phyloP scores from a whole-genome alignment of 306 rosid species.

The Cucurbita argyrosperma region DNA sequence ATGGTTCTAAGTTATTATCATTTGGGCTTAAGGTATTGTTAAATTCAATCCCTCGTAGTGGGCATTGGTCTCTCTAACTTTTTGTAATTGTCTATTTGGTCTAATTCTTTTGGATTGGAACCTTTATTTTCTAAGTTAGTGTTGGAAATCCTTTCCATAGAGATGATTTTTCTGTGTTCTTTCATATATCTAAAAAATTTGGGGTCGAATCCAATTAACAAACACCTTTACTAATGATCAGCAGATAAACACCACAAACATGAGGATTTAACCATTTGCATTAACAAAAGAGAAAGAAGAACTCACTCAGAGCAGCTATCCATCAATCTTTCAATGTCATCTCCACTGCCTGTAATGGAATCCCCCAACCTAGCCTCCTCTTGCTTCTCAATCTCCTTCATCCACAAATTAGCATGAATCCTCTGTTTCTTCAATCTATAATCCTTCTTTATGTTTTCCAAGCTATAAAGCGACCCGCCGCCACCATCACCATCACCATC shows the following conservation, averaged over 20 bases:
- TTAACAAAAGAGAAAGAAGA: background rate
- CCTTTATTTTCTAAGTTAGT: background rate
- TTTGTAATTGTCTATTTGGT: background rate
- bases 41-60: background rate
- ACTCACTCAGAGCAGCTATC: slow-evolving; percentile 83
- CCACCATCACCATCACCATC: slow-evolving; percentile 2
- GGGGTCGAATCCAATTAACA: background rate
- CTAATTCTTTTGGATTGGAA: background rate
- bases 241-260: background rate
- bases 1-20: background rate
- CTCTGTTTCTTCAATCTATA: slow-evolving; percentile 81
- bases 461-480: slow-evolving; percentile 39
- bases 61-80: background rate
- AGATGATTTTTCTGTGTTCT: background rate
- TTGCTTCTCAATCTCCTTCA: slow-evolving; percentile 81
- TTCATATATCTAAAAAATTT: background rate
- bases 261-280: background rate
- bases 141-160: background rate
- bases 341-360: slow-evolving; percentile 21
- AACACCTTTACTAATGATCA: background rate
- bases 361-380: slow-evolving; percentile 74
- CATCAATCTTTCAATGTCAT: slow-evolving; percentile 72
- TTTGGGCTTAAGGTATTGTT: background rate
- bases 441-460: slow-evolving; percentile 77
- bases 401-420: slow-evolving; percentile 79